phyloP scores from a whole-genome alignment of 2,329 filamentous ascomycete species.

The Aureobasidium sp. region DNA sequence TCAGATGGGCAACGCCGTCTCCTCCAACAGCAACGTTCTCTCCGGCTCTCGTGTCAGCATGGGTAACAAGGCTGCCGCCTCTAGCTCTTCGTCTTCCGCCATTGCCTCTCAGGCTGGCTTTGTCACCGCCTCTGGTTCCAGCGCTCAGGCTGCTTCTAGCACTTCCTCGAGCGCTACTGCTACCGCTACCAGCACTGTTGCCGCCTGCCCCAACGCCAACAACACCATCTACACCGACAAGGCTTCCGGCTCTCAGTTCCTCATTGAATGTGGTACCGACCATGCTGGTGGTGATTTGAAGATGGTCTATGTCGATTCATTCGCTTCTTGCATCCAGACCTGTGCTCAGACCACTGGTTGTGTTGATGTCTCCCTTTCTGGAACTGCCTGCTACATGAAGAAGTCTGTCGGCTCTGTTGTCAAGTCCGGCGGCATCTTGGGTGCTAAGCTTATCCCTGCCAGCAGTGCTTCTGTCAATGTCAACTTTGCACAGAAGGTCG shows the following conservation, averaged over 20 bases:
- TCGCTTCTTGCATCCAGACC: constrained; percentile 22
- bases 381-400: constrained; percentile 26
- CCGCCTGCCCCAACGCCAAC: constrained; percentile 17
- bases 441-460: constrained; percentile 20
- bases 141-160: not conserved
- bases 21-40: constrained; percentile 3
- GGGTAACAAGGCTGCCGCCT: not conserved
- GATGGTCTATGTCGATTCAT: constrained; percentile 16
- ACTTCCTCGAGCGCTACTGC: constrained; percentile 1
- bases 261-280: constrained; percentile 25
- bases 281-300: constrained; percentile 23
- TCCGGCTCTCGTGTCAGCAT: constrained; percentile 7
- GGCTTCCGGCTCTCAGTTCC: constrained; percentile 16
- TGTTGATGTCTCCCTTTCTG: constrained; percentile 25
- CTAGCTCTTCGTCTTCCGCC: not conserved
- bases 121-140: constrained; percentile 10
- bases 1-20: not conserved
- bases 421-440: constrained; percentile 18
- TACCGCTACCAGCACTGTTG: constrained; percentile 13
- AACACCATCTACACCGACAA: constrained; percentile 16
- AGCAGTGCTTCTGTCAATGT: not conserved
- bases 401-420: constrained; percentile 17
- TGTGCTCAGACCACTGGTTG: constrained; percentile 23
- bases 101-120: constrained; percentile 3
- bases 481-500: not conserved